phyloP scores from a whole-genome alignment of 2,329 filamentous ascomycete genomes.

The Arthrobotrys musiformis region DNA sequence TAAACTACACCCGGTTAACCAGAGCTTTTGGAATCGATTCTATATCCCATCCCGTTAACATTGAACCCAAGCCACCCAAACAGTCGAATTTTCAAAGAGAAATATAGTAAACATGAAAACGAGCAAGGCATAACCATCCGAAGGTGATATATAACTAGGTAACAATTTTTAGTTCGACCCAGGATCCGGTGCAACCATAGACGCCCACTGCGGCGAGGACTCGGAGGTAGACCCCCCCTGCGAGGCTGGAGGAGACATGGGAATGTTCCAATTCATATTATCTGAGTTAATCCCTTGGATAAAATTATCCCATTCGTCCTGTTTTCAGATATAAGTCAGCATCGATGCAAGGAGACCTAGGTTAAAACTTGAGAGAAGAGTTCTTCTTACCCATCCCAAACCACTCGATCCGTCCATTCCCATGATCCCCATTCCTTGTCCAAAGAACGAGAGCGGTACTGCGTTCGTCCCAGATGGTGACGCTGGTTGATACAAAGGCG shows the following conservation, averaged over 20 bases:
- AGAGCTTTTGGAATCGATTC: slow-evolving; percentile 40
- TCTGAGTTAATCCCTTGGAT: slow-evolving; percentile 59
- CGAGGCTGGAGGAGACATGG: slow-evolving; percentile 35
- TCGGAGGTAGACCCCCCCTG: slow-evolving; percentile 30
- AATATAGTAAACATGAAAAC: not conserved
- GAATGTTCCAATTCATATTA: slow-evolving; percentile 50
- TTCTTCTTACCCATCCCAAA: slow-evolving; percentile 58
- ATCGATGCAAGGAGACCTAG: not conserved
- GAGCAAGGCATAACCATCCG: not conserved
- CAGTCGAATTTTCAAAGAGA: not conserved
- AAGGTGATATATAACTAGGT: not conserved
- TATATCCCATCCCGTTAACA: slow-evolving; percentile 35
- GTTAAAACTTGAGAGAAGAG: not conserved
- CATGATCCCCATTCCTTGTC: slow-evolving; percentile 48
- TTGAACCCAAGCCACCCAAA: slow-evolving; percentile 18
- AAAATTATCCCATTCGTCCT: slow-evolving; percentile 59
- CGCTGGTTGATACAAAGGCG: slow-evolving; percentile 46
- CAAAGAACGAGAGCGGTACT: slow-evolving; percentile 52
- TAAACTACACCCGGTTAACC: slow-evolving; percentile 9
- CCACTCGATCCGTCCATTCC: slow-evolving; percentile 55
- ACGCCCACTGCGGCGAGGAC: slow-evolving; percentile 50
- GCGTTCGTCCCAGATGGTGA: slow-evolving; percentile 23
- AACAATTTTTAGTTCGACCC: slow-evolving; percentile 36
- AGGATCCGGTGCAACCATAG: slow-evolving; percentile 42
- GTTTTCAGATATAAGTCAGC: slow-evolving; percentile 5